A percentile compares a stretch with the other conserved stretches of the same genome.
Conservation (phyloP, 1,284 basidiomycete genomes). For the Ganoderma lingzhi region DNA sequence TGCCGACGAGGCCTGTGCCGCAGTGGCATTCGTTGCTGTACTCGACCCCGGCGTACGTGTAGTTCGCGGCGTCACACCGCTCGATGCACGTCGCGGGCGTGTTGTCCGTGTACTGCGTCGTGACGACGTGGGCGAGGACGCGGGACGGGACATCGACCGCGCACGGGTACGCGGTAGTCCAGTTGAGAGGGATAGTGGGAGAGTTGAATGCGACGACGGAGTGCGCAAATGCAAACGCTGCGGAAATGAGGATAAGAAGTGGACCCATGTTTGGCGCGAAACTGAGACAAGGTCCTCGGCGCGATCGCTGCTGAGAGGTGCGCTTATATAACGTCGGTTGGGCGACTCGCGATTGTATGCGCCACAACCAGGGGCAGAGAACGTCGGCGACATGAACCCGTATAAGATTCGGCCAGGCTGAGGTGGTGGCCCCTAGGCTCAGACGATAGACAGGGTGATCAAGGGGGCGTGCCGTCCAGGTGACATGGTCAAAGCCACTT, state of each 20-base stretch:
- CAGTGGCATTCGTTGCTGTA: slow-evolving; percentile 38
- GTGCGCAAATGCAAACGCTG: neutral
- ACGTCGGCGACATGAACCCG: neutral
- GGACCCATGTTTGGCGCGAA: too few species aligned
- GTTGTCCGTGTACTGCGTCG: slow-evolving; percentile 31
- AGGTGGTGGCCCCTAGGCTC: neutral
- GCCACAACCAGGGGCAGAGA: neutral
- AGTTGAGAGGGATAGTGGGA: slow-evolving; percentile 28
- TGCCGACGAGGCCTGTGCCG: slow-evolving; percentile 29
- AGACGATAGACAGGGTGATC: neutral
- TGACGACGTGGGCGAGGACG: slow-evolving; percentile 28
- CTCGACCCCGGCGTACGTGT: slow-evolving; percentile 36
- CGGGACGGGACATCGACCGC: slow-evolving; percentile 32
- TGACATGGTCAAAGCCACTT: neutral
- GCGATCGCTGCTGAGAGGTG: neutral
- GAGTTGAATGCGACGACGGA: slow-evolving; percentile 11
- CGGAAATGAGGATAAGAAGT: neutral
- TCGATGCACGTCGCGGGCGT: slow-evolving; percentile 32
- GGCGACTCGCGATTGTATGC: neutral
- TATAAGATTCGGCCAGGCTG: neutral
- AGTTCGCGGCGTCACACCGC: slow-evolving; percentile 32
- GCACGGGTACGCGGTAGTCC: slow-evolving; percentile 25
- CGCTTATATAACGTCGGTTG: neutral
- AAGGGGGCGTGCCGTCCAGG: neutral
- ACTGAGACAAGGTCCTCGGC: neutral